Evolutionary conservation across 306 rosid species (phyloP), one percentile per base, ranked within the genome.

Genomic region (Sicyos edulis): DNA sequence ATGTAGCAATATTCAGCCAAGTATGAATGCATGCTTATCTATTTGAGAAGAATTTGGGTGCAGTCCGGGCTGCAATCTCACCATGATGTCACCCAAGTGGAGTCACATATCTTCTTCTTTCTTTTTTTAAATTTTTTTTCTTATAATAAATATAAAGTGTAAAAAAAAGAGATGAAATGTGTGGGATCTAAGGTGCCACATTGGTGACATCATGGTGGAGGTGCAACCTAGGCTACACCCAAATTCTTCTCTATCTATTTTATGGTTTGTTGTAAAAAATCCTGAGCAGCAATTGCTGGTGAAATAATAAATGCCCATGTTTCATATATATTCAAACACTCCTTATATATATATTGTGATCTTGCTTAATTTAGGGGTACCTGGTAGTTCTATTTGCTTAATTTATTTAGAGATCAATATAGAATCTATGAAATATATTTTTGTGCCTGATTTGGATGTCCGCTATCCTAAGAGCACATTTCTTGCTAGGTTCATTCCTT

Each of bases 401-500:
- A 11, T 51, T 45, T 34, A 29, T 72, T 42, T 26, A 14, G 1
- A 62, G 20, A 44, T 45, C n/a, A 50, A 29, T 57, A 59, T 57
- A 54, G 52, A 70, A 53, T 26, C 47, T 84, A 63, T 69, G 22
- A 76, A 10, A 56, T 74, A 54, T 73, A 29, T 78, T 80, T 78
- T 61, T 74, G 44, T 79, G 32, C 55, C 60, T 57, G 52, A 60
- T 71, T 37, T 85, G 83, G 87, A 62, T 79, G 64, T 68, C 57
- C 76, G 80, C 71, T 82, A 62, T 77, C 78, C 54, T 37, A 62
- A 85, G 71, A 76, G 56, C 40, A 78, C 71, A 70, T 68, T 64
- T 76, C 73, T 77, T 78, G 75, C 76, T 77, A 49, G 82, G 57
- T 26, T 81, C 74, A 26, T 51, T 70, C 65, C 74, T 56, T 81